Conservation (phyloP, 2,329 filamentous ascomycete genomes). For the Sphaerulina vaccinii region DNA sequence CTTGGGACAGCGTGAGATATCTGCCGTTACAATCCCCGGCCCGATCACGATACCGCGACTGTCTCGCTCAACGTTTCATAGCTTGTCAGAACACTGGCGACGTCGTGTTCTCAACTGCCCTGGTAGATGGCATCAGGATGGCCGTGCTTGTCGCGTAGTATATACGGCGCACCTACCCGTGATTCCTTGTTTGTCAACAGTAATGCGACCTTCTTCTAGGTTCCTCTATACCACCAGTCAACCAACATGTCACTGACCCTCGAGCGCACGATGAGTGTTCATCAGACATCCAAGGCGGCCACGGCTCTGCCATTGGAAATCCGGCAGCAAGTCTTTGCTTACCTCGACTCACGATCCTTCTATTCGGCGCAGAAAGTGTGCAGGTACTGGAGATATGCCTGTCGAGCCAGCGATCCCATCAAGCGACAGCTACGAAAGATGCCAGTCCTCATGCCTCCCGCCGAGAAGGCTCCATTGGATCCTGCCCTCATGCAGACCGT, state of each 20-base stretch:
- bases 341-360: slow-evolving; percentile 36
- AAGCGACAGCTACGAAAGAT: slow-evolving; percentile 33
- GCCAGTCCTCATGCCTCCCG: slow-evolving; percentile 32
- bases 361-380: slow-evolving; percentile 35
- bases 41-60: slow-evolving; percentile 9
- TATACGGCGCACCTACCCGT: not conserved
- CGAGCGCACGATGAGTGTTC: slow-evolving; percentile 21
- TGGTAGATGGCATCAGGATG: slow-evolving; percentile 10
- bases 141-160: not conserved
- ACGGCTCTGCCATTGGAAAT: slow-evolving; percentile 36
- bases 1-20: not conserved
- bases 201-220: not conserved
- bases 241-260: slow-evolving; percentile 11
- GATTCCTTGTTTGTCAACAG: not conserved
- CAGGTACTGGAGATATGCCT: slow-evolving; percentile 20
- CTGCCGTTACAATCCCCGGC: slow-evolving; percentile 1
- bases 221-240: not conserved
- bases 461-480: slow-evolving; percentile 22
- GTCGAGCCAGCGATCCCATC: slow-evolving; percentile 27
- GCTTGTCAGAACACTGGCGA: not conserved
- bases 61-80: slow-evolving; percentile 2
- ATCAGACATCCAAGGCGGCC: slow-evolving; percentile 24
- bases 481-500: slow-evolving; percentile 28
- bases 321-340: slow-evolving; percentile 37
- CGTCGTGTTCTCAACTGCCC: slow-evolving; percentile 8